Evolutionary conservation across 129 eudicot species (phyloP).

Genomic region (Artemisia tridentata): DNA sequence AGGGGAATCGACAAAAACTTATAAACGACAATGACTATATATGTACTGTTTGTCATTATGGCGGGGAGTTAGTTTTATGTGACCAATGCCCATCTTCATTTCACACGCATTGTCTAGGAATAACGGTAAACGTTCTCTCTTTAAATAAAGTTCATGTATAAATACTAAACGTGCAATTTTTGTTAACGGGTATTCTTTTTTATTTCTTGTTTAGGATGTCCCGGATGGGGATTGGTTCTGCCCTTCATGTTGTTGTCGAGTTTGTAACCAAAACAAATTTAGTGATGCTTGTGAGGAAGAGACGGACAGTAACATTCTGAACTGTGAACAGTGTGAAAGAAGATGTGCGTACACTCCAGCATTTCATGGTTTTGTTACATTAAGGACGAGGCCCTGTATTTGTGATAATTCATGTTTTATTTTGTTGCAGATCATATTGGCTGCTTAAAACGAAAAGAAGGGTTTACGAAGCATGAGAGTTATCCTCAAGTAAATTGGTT

Average conservation of each 20-base stretch:
- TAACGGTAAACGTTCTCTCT: constrained; percentile 36
- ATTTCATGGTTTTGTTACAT: constrained; percentile 6
- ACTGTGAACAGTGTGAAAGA: constrained; percentile 78
- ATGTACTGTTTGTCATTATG: constrained; percentile 83
- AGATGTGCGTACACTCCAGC: constrained; percentile 47
- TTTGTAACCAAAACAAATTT: constrained; percentile 54
- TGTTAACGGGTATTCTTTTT: not conserved
- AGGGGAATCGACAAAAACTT: constrained; percentile 26
- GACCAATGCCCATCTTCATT: constrained; percentile 88
- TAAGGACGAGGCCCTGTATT: not conserved
- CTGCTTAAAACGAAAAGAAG: constrained; percentile 58
- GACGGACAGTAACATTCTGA: constrained; percentile 34
- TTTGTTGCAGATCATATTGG: constrained; percentile 67
- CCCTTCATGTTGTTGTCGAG: constrained; percentile 86
- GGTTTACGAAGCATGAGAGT: constrained; percentile 27
- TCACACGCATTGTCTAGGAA: constrained; percentile 72
- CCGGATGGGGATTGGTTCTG: constrained; percentile 99
- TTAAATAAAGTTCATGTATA: constrained; percentile 8
- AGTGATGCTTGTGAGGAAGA: constrained; percentile 28
- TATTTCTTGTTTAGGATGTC: constrained; percentile 47
- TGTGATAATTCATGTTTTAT: constrained; percentile 18
- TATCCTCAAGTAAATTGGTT: constrained; percentile 63
- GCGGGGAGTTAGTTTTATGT: constrained; percentile 78
- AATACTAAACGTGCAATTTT: constrained; percentile 7
- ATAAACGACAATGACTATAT: constrained; percentile 56